Percentiles rank a stretch among this genome's conserved stretches.
These are phyloP conservation scores for Pseudisothecium myosuroides DNA, from an alignment of 225 moss, liverwort and hornwort genomes.

Conservation along the genomic window DNA sequence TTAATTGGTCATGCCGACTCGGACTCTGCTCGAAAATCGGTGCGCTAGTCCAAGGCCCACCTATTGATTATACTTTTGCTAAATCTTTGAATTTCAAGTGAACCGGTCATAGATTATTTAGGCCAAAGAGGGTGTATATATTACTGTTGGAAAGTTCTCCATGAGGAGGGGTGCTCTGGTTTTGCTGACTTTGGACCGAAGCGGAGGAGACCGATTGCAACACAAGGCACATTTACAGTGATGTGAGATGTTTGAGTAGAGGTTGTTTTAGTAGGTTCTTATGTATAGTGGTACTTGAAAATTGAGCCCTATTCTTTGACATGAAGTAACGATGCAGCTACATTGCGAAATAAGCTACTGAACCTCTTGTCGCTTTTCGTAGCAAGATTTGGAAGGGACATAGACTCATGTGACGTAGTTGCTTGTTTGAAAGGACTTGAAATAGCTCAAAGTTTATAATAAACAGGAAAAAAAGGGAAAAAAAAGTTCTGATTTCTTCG, in stretches of 20 bases:
- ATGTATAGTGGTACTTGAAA: neutral
- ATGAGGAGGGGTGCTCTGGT: neutral
- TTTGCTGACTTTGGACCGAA: neutral
- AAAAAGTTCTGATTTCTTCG: neutral
- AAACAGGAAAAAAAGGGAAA: neutral
- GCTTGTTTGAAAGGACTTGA: neutral
- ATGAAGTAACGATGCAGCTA: neutral
- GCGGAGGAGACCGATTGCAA: neutral
- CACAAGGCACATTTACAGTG: neutral
- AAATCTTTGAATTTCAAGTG: neutral
- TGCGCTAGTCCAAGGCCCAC: neutral
- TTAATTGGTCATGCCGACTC: constrained; percentile 46
- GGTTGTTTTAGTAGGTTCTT: neutral
- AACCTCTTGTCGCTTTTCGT: neutral
- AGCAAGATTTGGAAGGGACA: neutral
- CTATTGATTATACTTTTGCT: neutral
- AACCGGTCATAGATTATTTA: neutral
- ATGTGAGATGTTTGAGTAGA: neutral
- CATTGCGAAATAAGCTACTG: neutral
- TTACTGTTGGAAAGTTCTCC: neutral
- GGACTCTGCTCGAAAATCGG: constrained; percentile 43
- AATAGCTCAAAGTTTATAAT: neutral
- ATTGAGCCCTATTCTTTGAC: neutral
- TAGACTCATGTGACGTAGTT: neutral
- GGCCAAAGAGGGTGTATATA: neutral